Evolutionary conservation across 345 rosid genomes (phyloP).

Genomic region (Clausena lansium): DNA sequence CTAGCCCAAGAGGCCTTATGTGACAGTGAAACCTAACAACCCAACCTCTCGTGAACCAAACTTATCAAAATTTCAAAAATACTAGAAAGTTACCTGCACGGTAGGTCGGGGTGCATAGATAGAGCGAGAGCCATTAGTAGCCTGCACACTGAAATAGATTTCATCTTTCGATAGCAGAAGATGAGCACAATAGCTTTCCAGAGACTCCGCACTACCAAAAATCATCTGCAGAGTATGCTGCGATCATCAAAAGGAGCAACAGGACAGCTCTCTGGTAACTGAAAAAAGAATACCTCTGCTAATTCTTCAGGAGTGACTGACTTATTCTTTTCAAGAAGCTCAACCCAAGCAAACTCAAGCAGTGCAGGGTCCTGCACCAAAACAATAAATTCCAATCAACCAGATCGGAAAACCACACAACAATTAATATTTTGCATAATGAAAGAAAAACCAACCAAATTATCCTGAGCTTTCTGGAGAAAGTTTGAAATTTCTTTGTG

Average conservation of each 20-base stretch:
- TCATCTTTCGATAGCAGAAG: conserved; percentile 85
- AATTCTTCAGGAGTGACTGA: conserved; percentile 80
- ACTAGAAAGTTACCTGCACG: conserved; percentile 48
- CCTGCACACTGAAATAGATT: conserved; percentile 64
- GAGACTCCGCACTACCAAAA: conserved; percentile 76
- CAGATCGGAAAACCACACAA: not conserved
- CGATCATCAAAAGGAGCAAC: conserved; percentile 30
- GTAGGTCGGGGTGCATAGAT: conserved; percentile 76
- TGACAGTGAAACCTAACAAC: not conserved
- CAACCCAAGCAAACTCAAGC: conserved; percentile 94
- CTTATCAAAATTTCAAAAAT: not conserved
- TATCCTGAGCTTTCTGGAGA: conserved; percentile 59
- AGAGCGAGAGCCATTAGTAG: conserved; percentile 64
- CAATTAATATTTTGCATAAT: not conserved
- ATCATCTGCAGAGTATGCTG: conserved; percentile 62
- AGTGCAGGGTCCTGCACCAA: conserved; percentile 68
- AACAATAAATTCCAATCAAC: conserved; percentile 6
- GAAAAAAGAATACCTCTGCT: conserved; percentile 67
- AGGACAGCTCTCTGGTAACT: conserved; percentile 5
- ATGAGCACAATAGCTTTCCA: conserved; percentile 92
- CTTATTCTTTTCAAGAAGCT: conserved; percentile 84
- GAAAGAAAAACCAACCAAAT: conserved; percentile 61
- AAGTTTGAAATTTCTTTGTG: conserved; percentile 60
- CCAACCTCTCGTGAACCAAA: conserved; percentile 6
- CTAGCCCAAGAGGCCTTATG: not conserved